phyloP scores from a whole-genome alignment of 73 alveolate genomes.

The Tetrahymena thermophila region DNA sequence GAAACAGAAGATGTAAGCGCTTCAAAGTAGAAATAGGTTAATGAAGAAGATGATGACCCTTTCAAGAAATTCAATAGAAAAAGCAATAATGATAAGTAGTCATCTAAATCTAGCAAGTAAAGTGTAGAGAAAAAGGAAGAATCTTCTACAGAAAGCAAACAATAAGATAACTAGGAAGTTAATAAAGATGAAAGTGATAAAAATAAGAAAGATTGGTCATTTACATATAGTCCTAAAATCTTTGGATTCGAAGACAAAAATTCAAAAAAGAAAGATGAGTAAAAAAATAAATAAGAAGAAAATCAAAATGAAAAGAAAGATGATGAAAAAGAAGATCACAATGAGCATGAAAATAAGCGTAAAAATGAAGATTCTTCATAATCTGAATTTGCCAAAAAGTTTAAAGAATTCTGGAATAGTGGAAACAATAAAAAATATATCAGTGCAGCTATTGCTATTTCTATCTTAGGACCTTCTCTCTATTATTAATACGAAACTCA shows the following conservation, averaged over 20 bases:
- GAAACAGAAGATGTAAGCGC: not conserved
- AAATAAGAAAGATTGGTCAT: not conserved
- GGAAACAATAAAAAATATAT: constrained; percentile 31
- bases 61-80: not conserved
- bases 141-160: not conserved
- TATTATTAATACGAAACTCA: not conserved
- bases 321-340: not conserved
- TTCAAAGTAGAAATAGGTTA: not conserved
- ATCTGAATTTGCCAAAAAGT: not conserved
- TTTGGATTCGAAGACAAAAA: constrained; percentile 1
- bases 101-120: not conserved
- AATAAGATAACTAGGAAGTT: not conserved
- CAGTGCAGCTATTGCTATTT: not conserved
- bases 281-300: not conserved
- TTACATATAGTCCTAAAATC: constrained; percentile 26
- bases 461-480: constrained; percentile 13
- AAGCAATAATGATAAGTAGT: not conserved
- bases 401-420: constrained; percentile 7
- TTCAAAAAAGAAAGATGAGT: not conserved
- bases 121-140: not conserved
- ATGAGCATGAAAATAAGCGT: constrained; percentile 1
- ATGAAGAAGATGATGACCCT: not conserved
- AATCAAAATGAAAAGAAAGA: constrained; percentile 8
- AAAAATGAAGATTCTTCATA: not conserved
- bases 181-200: not conserved